Evolutionary conservation across 345 rosid genomes (phyloP).

Genomic region (Hibiscus tridactylites): DNA sequence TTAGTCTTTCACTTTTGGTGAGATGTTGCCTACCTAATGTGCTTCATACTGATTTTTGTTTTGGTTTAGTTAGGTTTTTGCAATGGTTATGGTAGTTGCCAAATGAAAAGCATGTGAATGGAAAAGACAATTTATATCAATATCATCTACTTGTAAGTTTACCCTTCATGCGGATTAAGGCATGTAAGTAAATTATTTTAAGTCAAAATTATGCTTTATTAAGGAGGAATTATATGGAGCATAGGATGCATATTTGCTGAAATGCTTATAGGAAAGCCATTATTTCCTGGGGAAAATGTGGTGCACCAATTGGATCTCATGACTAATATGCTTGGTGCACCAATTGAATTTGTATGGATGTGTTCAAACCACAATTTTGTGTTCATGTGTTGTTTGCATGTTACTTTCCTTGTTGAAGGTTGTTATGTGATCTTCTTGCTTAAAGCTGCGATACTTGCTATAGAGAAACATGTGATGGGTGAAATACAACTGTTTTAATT

Average conservation of each 20-base stretch:
- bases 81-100: constrained; percentile 15
- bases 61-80: constrained; percentile 16
- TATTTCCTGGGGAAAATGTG: constrained; percentile 95
- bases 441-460: too few relatives aligned
- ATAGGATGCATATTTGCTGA: constrained; percentile 98
- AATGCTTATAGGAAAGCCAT: constrained; percentile 86
- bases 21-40: constrained; percentile 19
- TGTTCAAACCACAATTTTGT: too few relatives aligned
- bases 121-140: not conserved
- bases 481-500: too few relatives aligned
- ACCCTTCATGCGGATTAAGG: not conserved
- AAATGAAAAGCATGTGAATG: constrained; percentile 14
- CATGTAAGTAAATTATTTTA: not conserved
- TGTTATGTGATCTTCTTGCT: too few relatives aligned
- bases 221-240: constrained; percentile 43
- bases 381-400: too few relatives aligned
- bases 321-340: constrained; percentile 95
- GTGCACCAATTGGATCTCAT: constrained; percentile 94
- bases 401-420: too few relatives aligned
- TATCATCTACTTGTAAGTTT: not conserved
- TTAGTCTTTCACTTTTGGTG: constrained; percentile 12
- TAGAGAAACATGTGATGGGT: too few relatives aligned
- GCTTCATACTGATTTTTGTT: constrained; percentile 9
- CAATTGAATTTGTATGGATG: constrained; percentile 6
- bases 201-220: not conserved